These are phyloP conservation scores for Eutrema japonicum DNA, from an alignment of 345 rosid genomes.

Conservation along the genomic window DNA sequence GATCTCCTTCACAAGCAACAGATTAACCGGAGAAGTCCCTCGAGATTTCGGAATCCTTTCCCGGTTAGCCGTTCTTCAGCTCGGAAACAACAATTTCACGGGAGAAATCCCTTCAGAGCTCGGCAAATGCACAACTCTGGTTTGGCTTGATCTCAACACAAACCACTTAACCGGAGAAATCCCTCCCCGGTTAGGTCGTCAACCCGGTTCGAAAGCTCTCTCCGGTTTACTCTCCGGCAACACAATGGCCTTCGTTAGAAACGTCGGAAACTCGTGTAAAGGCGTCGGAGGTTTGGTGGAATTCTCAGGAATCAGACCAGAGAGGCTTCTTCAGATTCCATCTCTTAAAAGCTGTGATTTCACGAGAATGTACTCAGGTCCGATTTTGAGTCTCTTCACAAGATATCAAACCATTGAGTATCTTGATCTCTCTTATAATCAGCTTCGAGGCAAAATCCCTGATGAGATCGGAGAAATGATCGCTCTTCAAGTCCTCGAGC, in stretches of 20 bases:
- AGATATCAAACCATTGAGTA: slow-evolving; percentile 90
- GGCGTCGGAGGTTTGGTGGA: slow-evolving; percentile 95
- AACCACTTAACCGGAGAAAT: slow-evolving; percentile 90
- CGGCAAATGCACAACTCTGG: slow-evolving; percentile 82
- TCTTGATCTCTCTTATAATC: slow-evolving; percentile 85
- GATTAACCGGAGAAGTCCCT: slow-evolving; percentile 70
- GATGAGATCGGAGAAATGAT: slow-evolving; percentile 88
- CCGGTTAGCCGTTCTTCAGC: slow-evolving; percentile 87
- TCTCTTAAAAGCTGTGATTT: slow-evolving; percentile 82
- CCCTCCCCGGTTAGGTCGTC: slow-evolving; percentile 86
- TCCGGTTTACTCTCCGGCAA: slow-evolving; percentile 80
- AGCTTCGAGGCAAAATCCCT: slow-evolving; percentile 85
- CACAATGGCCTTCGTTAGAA: slow-evolving; percentile 85
- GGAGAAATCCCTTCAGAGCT: slow-evolving; percentile 89
- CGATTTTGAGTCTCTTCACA: slow-evolving; percentile 83
- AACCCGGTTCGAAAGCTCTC: slow-evolving; percentile 80
- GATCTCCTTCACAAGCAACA: slow-evolving; percentile 89
- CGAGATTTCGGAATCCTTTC: slow-evolving; percentile 65
- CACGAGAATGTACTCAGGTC: slow-evolving; percentile 88
- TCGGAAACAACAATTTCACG: slow-evolving; percentile 84
- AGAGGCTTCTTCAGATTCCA: slow-evolving; percentile 77
- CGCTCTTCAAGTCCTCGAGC: slow-evolving; percentile 89
- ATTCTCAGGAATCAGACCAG: slow-evolving; percentile 89
- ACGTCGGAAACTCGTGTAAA: slow-evolving; percentile 91
- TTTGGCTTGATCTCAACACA: slow-evolving; percentile 91